Evolutionary conservation across 495 filamentous ascomycete genomes (phyloP).

Genomic region (Hyaloscypha hepaticicola): DNA sequence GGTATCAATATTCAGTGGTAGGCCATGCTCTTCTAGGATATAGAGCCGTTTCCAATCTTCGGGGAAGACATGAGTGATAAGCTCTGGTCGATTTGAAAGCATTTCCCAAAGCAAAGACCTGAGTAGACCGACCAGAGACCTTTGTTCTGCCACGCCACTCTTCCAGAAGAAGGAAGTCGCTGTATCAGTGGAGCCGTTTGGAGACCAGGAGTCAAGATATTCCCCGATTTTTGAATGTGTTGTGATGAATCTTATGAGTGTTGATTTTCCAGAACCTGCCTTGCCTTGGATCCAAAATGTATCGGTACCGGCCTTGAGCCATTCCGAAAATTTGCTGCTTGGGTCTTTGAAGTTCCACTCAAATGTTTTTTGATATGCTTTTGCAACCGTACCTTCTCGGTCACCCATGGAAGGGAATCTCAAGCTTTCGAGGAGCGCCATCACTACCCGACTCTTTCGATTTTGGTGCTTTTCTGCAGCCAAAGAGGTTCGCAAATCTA

Average conservation of each 20-base stretch:
- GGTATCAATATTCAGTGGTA: neutral
- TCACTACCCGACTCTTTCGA: neutral
- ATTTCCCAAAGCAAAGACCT: conserved; percentile 31
- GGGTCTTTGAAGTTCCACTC: conserved; percentile 29
- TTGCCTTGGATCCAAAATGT: conserved; percentile 42
- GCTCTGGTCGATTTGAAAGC: conserved; percentile 11
- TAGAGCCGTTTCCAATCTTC: neutral
- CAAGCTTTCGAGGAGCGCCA: conserved; percentile 24
- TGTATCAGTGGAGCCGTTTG: neutral
- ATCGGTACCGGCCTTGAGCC: conserved; percentile 24
- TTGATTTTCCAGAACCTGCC: conserved; percentile 42
- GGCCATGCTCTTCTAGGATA: neutral
- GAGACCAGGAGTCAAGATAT: conserved; percentile 30
- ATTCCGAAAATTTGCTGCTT: conserved; percentile 19
- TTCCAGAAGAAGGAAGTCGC: conserved; percentile 39
- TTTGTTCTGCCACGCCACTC: conserved; percentile 32
- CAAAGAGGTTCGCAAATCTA: no score
- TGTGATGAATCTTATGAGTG: conserved; percentile 40
- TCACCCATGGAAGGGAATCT: conserved; percentile 26
- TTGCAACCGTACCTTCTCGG: conserved; percentile 26
- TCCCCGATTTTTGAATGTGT: conserved; percentile 20
- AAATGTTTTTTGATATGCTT: conserved; percentile 31
- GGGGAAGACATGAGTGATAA: conserved; percentile 30
- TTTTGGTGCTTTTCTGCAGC: neutral
- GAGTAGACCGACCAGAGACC: conserved; percentile 34